Percentiles rank a stretch among this genome's conserved stretches.
Evolutionary conservation across 2,329 filamentous ascomycete genomes (phyloP).

Genomic region (Fusarium mangiferae): DNA sequence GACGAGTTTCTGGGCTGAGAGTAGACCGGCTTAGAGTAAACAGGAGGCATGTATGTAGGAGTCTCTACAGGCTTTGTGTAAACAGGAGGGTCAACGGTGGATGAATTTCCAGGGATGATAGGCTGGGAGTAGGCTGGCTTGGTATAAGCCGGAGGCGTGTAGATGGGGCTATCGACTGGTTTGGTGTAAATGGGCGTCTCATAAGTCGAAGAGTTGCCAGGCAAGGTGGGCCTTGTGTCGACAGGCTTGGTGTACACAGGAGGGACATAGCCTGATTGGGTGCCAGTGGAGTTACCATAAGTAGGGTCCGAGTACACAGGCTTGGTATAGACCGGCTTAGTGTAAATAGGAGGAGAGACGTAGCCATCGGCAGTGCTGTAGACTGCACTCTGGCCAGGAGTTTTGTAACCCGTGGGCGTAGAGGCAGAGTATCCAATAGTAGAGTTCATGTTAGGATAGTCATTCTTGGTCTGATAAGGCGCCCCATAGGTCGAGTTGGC

Average conservation of each 20-base stretch:
- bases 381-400: conserved; percentile 3
- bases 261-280: conserved; percentile 14
- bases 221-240: conserved; percentile 14
- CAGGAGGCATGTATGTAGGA: conserved; percentile 25
- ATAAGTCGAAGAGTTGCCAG: conserved; percentile 8
- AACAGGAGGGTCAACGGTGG: not conserved
- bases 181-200: conserved; percentile 18
- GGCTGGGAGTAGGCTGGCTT: conserved; percentile 1
- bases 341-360: conserved; percentile 19
- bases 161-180: conserved; percentile 2
- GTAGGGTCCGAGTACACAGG: conserved; percentile 20
- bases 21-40: conserved; percentile 13
- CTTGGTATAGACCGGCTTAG: conserved; percentile 16
- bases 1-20: not conserved
- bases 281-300: conserved; percentile 22
- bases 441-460: conserved; percentile 32
- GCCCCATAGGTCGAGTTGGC: conserved; percentile 19
- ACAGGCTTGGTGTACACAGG: conserved; percentile 20
- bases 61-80: conserved; percentile 22
- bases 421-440: conserved; percentile 21
- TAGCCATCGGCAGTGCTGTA: conserved; percentile 18
- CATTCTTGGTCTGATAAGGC: conserved; percentile 18
- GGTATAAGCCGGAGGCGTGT: conserved; percentile 25
- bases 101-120: conserved; percentile 18
- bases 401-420: conserved; percentile 1